Evolutionary conservation across 805 yeast genomes (phyloP), one percentile per base, ranked within the genome.

Genomic region (Candida yuanshanica): DNA sequence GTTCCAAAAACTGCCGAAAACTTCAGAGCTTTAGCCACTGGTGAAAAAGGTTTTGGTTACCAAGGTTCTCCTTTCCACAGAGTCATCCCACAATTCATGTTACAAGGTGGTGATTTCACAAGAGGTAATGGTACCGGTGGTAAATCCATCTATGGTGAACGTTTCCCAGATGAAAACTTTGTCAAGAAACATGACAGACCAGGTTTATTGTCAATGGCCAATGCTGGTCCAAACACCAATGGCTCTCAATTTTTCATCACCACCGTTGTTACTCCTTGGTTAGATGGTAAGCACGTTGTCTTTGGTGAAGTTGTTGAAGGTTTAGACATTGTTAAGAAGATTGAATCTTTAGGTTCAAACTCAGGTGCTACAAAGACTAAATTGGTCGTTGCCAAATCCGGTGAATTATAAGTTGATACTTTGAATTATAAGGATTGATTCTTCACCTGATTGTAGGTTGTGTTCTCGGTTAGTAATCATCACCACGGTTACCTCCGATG

Each of bases 181-280:
- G 58, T 59, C 18, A 64, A 82, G 56, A 81, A 75, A 65, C 89
- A 83, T 60, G 79, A 75, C 60, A 77, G 77, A 55, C 81, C 83
- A 44, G 85, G 83, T 60, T 64, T 75, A 54, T 61, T 83, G 53
- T 80, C 87, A 3, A 83, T 83, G 91, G 91, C 91, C 52, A 83
- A 83, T 55, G 81, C 88, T 24, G 91, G 91, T 50, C 76, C 60
- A 48, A 70, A 82, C 66, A 82, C 90, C 65, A 89, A 89, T 62
- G 96, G 96, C 17, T 88, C 96, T 27, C 97, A 89, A 67, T 90
- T 90, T 63, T 90, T 90, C 75, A 83, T 93, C 68, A 89, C 96
- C 58, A 90, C 97, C 21, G 96, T 84, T 18, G 74, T 77, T 26
- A 87, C 96, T 42, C 69, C 82, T 37, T 93, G 99, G 98, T 77